Evolutionary conservation across 257 asterid species (phyloP), one percentile per base, ranked within the genome.

Genomic region (Galeopsis tetrahit): DNA sequence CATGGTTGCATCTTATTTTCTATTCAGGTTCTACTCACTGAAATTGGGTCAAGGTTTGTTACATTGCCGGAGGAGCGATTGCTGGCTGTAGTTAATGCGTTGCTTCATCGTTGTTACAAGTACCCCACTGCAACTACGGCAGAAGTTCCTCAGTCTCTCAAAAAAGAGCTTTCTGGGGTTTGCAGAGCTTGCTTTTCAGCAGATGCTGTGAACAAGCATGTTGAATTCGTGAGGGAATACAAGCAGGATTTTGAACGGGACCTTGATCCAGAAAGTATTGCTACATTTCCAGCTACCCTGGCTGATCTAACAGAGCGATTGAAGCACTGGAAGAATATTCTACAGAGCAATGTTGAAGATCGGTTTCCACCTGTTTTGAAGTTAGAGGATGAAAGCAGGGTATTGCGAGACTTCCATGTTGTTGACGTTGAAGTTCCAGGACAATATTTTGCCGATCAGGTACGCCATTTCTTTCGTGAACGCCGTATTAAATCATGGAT

Each of bases 341-440:
- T 95, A 56, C 99, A 95, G 78, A 84, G 97, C 85, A 95, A 95
- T 66, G 98, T 95, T 56, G 99, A 95, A 76, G 99, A 95, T 73
- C 89, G 99, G 35, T 95, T 92, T 81, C 98, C 99, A 8, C 96
- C 99, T 80, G 94, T 92, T 72, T 68, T 95, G 81, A 95, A 92
- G 88, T 73, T 95, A 86, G 99, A 95, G 85, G 99, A 95, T 65
- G 99, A 95, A 83, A 95, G 99, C 82, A 88, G 92, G 90, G 99
- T 92, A 70, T 86, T 95, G 82, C 85, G 98, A 36, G 99, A 95
- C 81, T 95, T 90, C 74, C 89, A 95, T 67, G 96, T 90, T 69
- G 98, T 95, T 76, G 99, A 95, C 85, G 99, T 95, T 67, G 99
- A 95, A 80, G 95, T 95, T 87, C 99, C 99, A 3, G 99, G 99